Conservation (phyloP, 176 grass and related monocot species). For the Aegilops umbellulata region DNA sequence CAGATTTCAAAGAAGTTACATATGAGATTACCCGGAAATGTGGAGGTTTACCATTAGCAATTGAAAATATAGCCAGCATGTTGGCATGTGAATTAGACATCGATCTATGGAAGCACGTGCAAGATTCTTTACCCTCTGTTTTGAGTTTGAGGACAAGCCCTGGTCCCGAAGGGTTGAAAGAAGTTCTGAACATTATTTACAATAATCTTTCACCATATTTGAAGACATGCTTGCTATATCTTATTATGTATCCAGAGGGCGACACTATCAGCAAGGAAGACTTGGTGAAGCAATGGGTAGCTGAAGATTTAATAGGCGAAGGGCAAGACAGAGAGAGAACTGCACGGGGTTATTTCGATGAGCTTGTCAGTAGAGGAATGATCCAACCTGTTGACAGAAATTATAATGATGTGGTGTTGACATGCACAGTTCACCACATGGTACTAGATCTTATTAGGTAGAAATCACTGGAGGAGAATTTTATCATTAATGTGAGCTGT, state of each 20-base stretch:
- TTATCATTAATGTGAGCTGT: not conserved
- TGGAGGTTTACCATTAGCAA: slow-evolving; percentile 4
- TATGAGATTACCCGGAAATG: not conserved
- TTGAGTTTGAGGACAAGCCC: not conserved
- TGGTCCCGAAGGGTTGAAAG: not conserved
- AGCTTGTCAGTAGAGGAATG: not conserved
- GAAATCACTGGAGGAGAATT: slow-evolving; percentile 18
- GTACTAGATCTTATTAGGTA: not conserved
- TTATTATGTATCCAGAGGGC: not conserved
- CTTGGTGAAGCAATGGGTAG: not conserved
- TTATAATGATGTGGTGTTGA: not conserved
- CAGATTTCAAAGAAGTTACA: not conserved
- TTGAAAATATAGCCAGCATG: not conserved
- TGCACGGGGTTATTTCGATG: not conserved
- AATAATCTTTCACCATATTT: not conserved
- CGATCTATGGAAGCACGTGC: not conserved
- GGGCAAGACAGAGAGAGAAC: not conserved
- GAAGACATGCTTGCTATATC: slow-evolving; percentile 10
- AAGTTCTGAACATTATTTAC: not conserved
- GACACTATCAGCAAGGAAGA: not conserved
- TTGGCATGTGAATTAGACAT: not conserved
- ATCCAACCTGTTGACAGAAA: not conserved
- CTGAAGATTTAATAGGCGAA: not conserved
- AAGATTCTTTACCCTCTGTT: not conserved
- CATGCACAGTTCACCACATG: not conserved